phyloP scores from a whole-genome alignment of 306 rosid genomes.

The Cucurbita moschata region DNA sequence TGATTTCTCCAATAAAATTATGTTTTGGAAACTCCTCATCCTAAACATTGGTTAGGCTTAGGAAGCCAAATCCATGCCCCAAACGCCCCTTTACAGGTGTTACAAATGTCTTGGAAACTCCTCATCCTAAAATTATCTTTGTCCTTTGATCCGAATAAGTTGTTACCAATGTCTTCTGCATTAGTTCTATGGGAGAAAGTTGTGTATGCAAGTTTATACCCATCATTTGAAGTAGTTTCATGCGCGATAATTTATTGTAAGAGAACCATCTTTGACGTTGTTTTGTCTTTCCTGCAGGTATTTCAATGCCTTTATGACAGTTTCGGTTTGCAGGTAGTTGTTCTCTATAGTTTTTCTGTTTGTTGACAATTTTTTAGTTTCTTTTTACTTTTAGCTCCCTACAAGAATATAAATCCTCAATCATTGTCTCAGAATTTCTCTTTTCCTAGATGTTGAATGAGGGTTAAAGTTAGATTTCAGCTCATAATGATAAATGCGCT shows the following conservation, averaged over 20 bases:
- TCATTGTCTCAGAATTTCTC: conserved; percentile 10
- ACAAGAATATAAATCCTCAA: conserved; percentile 19
- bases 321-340: conserved; percentile 1
- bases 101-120: too few species aligned
- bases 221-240: not conserved
- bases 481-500: not conserved
- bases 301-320: conserved; percentile 92
- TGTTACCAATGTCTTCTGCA: not conserved
- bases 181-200: not conserved
- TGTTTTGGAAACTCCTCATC: not conserved
- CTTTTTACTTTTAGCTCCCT: conserved; percentile 13
- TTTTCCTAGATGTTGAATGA: not conserved
- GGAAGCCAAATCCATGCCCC: not conserved
- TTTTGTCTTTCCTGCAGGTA: conserved; percentile 47
- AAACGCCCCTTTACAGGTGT: not conserved
- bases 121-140: not conserved
- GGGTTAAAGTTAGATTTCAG: not conserved
- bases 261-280: not conserved
- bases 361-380: conserved; percentile 14
- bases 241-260: not conserved
- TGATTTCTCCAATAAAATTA: not conserved
- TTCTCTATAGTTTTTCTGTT: conserved; percentile 14
- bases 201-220: not conserved
- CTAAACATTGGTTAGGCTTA: not conserved
- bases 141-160: not conserved